Evolutionary conservation across 2,329 filamentous ascomycete genomes (phyloP), one percentile per base, ranked within the genome.

Genomic region (Arthrobotrys entomopaga): DNA sequence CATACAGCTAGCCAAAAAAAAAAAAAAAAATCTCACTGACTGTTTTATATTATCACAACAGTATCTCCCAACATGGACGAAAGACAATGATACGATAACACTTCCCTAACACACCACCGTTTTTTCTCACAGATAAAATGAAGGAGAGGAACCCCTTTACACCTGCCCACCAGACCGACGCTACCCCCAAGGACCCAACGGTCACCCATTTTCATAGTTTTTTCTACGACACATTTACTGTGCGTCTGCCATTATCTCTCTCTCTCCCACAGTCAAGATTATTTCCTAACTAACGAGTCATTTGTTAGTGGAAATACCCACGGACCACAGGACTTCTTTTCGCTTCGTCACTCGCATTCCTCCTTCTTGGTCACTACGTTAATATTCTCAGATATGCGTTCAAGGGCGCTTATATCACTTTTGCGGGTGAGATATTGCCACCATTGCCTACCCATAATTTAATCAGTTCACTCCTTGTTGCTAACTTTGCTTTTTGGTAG

Each of bases 221-320:
- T 82, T 90, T 91, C 82, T 86, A 85, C 58, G 87, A 89, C 81
- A 84, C 91, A 67, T 83, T 91, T 75, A 90, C 88, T 77, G 90
- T 89, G 87, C 85, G 89, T 80, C 89, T 80, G 87, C 87, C 19
- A 6, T 16, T 24, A 46, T 46, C 13, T 50, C 42, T 7, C 13
- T 40, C 7, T 46, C 6, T 13, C 3, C 42, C 11, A 46, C 6
- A 46, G 6, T 15, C 11, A 15, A n/a, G n/a, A 46, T 13, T 19
- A 8, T 50, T 3, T 16, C 20, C 24, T 49, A 2, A 16, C 13
- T 40, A 16, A 29, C 24, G 8, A 20, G 15, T 4, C 20, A 24
- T 40, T 34, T 29, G 42, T 5, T 59, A 76, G 70, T 77, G 89
- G 87, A 78, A 79, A 76, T 79, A 78, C 40, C 79, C 79, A 20